Evolutionary conservation across 179 eudicot species (phyloP), one percentile per base, ranked within the genome.

Genomic region (Spergularia azorica): DNA sequence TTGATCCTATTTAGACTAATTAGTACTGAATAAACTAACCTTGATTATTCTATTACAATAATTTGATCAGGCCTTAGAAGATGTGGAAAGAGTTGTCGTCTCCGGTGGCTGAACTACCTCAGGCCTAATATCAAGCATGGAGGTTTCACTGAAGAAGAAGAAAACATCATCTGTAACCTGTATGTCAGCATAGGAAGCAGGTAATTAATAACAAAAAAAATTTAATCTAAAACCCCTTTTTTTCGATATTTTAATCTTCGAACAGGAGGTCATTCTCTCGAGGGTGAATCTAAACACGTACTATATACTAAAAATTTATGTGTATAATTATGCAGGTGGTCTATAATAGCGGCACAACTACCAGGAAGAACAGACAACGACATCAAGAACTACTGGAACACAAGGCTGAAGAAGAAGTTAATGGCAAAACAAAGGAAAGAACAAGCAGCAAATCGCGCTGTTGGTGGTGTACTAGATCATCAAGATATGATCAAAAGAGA

Each of bases 281-380:
- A 46, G 50, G 50, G 7, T 46, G 50, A 46, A 46, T 46, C 7
- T 9, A 54, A 26, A 26, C 10, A 2, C 38, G 0, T 15, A 48
- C n/a, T 9, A 36, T 14, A 2, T 9, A 11, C 36, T 50, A 67
- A 67, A 13, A 67, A 67, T 43, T 16, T 7, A 20, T 12, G 46
- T 69, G 41, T 48, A 4, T 17, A 73, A 68, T 61, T 41, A 17
- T 70, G 15, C 70, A 91, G 96, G 79, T 91, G 96, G 96, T 91
- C 96, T 2, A 84, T 89, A 15, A 91, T 91, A 43, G 96, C 96
- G 48, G 93, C 90, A 52, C 93, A 91, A 46, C 73, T 89, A 65
- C 93, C 96, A 0, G 96, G 96, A 72, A 76, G 96, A 67, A 91
- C 96, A 0, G 96, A 91, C 79, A 91, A 91, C 15, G 96, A 89